These are phyloP conservation scores for Boechera retrofracta DNA, from an alignment of 345 rosid species.

Conservation along the genomic window DNA sequence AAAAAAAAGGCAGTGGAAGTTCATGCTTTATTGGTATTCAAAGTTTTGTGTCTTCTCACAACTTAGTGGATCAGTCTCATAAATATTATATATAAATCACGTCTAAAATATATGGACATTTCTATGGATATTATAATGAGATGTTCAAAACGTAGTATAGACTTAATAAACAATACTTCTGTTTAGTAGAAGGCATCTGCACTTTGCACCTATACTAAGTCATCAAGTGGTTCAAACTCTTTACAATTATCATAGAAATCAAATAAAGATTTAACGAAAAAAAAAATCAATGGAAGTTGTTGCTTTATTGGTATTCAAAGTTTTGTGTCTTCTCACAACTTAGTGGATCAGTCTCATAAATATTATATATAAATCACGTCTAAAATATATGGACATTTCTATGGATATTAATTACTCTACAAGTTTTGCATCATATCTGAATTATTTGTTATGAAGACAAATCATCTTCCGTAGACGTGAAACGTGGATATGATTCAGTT, in stretches of 20 bases:
- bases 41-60: conserved; percentile 7
- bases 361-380: background rate
- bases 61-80: conserved; percentile 16
- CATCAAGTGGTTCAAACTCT: conserved; percentile 10
- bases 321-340: conserved; percentile 12
- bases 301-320: conserved; percentile 17
- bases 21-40: conserved; percentile 16
- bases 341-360: conserved; percentile 11
- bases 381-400: conserved; percentile 4
- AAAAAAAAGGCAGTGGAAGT: background rate
- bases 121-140: background rate
- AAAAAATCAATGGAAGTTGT: background rate
- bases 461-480: too few relatives aligned
- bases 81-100: background rate
- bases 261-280: background rate
- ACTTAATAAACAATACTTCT: too few relatives aligned
- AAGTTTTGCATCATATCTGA: too few relatives aligned
- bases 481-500: too few relatives aligned
- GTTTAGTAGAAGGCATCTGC: too few relatives aligned
- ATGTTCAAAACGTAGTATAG: too few relatives aligned
- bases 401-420: too few relatives aligned
- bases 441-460: too few relatives aligned
- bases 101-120: conserved; percentile 9
- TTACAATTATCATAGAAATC: background rate
- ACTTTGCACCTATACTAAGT: too few relatives aligned